Percentiles rank a stretch among this genome's conserved stretches.
Conservation (phyloP, 306 rosid genomes). For the Rosa lucieae region DNA sequence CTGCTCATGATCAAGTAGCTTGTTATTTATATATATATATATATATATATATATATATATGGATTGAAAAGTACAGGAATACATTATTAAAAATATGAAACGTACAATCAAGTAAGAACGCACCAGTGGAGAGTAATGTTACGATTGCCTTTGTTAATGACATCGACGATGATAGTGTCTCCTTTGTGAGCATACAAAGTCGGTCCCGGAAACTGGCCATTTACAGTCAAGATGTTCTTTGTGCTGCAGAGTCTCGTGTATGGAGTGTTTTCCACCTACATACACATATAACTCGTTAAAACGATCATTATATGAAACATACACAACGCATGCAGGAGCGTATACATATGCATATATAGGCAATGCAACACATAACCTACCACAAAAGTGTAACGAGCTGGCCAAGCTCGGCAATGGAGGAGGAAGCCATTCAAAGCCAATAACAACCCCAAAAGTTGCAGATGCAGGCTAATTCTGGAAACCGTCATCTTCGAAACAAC, state of each 20-base stretch:
- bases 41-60: too few relatives aligned
- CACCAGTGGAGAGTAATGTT: conserved; percentile 64
- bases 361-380: conserved; percentile 1
- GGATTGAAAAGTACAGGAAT: not conserved
- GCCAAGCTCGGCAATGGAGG: conserved; percentile 28
- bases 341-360: not conserved
- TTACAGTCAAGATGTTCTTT: conserved; percentile 49
- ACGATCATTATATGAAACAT: not conserved
- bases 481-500: not conserved
- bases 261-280: conserved; percentile 27
- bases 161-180: conserved; percentile 40
- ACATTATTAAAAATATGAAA: not conserved
- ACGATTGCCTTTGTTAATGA: conserved; percentile 34
- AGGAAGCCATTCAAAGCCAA: conserved; percentile 10
- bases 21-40: not conserved
- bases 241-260: conserved; percentile 37
- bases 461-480: not conserved
- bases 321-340: not conserved
- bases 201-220: conserved; percentile 53
- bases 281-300: not conserved
- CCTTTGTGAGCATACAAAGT: conserved; percentile 36
- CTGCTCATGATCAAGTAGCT: conserved; percentile 15
- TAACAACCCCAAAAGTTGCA: not conserved
- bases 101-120: not conserved
- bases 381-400: conserved; percentile 26